Base-by-base conservation (phyloP, 2,329 filamentous ascomycete genomes). In the Ilyonectria robusta region DNA sequence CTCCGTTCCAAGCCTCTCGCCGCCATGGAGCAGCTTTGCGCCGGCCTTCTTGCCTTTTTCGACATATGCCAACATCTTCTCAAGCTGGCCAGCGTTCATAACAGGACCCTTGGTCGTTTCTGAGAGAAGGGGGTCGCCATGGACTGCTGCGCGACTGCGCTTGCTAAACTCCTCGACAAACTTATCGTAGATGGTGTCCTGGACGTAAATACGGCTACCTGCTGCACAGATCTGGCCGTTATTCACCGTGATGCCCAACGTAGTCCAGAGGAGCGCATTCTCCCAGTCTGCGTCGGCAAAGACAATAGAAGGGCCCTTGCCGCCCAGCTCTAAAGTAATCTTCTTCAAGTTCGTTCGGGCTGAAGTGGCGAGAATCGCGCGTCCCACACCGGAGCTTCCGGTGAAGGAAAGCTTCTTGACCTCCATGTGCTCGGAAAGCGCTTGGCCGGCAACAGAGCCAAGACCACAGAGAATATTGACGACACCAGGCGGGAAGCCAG, bases 401-500 rank as follows among this genome's bases (percentile, higher is more conserved):
- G 92, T 94, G 71, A 94, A 94, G 0, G 92, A 91, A 65, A 94
- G 84, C 82, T 94, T 94, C 75, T 92, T 89, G 23, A 94, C 86
- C 44, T 85, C 84, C 10, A 86, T 80, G 77, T 94, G 92, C 56
- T 85, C 81, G 2, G 89, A 89, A 8, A 94, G 84, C 0, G 91
- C 89, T 2, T 89, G 86, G 23, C 92, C 92, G 2, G 91, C 89
- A 47, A 88, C 88, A 54, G 84, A 84, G 23, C 92, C 92, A 65
- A 89, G 84, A 1, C 92, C 92, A 68, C 92, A 93, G 62, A 94
- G 75, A 59, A 94, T 85, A 77, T 94, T 94, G 71, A 94, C 82
- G 17, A 94, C 92, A 42, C 92, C 92, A 0, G 92, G 88, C 9
- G 92, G 92, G 78, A 94, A 93, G 0, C 92, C 92, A 8, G 91